A percentile compares a stretch with the other conserved stretches of the same genome.
phyloP scores from a whole-genome alignment of 1,139 yeast genomes.

The Kodamaea suecica region DNA sequence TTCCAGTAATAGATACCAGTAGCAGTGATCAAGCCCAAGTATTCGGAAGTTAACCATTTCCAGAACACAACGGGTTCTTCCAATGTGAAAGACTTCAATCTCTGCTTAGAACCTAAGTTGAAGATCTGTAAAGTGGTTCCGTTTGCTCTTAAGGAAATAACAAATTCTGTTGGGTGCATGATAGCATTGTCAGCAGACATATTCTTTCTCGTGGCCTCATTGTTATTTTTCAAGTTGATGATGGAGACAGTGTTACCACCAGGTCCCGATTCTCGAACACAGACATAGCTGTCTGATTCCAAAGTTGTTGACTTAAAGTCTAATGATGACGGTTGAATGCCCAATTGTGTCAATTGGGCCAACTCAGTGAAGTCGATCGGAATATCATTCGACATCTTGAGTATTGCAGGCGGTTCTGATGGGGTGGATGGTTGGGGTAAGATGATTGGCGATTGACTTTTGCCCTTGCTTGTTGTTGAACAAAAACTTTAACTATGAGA shows the following conservation, averaged over 20 bases:
- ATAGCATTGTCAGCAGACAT: slow-evolving; percentile 98
- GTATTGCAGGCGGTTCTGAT: background rate
- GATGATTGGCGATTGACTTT: background rate
- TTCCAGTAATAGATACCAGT: slow-evolving; percentile 76
- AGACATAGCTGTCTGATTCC: slow-evolving; percentile 87
- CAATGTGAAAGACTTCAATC: slow-evolving; percentile 84
- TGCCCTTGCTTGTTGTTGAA: slow-evolving; percentile 2
- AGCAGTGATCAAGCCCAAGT: slow-evolving; percentile 83
- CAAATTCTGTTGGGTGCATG: slow-evolving; percentile 86
- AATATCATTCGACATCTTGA: slow-evolving; percentile 49
- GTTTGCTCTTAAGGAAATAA: slow-evolving; percentile 91
- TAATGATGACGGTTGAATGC: slow-evolving; percentile 77
- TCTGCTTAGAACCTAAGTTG: slow-evolving; percentile 81
- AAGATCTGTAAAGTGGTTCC: slow-evolving; percentile 95
- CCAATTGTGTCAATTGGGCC: slow-evolving; percentile 79
- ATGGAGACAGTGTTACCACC: slow-evolving; percentile 89
- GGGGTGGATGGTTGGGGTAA: background rate
- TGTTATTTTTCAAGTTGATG: slow-evolving; percentile 74
- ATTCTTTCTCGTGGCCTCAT: slow-evolving; percentile 75
- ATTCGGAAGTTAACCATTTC: slow-evolving; percentile 81
- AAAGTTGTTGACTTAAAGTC: slow-evolving; percentile 93
- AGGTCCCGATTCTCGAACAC: slow-evolving; percentile 77
- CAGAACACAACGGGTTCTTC: slow-evolving; percentile 90
- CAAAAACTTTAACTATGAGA: too few species aligned
- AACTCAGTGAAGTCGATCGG: slow-evolving; percentile 98